These are phyloP conservation scores for Ustilago tritici DNA, from an alignment of 1,284 basidiomycete species.

Conservation along the genomic window DNA sequence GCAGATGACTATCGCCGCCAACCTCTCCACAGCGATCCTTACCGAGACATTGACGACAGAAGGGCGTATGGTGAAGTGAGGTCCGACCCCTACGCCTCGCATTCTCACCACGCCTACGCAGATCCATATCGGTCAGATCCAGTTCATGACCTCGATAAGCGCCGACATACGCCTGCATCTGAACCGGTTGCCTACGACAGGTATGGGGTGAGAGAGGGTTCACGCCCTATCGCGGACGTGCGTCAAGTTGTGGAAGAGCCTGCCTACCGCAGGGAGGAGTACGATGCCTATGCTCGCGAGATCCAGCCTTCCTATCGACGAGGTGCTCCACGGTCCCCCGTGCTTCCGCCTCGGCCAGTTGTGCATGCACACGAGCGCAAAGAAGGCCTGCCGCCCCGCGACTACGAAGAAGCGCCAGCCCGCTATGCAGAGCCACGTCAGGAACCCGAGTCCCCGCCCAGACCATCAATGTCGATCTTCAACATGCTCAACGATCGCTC, in stretches of 20 bases:
- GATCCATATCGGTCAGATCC: slow-evolving; percentile 20
- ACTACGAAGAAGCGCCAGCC: slow-evolving; percentile 8
- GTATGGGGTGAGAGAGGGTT: slow-evolving; percentile 28
- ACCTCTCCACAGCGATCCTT: slow-evolving; percentile 23
- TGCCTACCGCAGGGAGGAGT: slow-evolving; percentile 25
- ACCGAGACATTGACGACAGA: slow-evolving; percentile 22
- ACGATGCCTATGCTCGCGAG: slow-evolving; percentile 38
- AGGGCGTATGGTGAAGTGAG: slow-evolving; percentile 23
- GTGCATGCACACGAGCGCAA: slow-evolving; percentile 13
- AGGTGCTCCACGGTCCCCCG: slow-evolving; percentile 29
- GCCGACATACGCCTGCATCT: slow-evolving; percentile 18
- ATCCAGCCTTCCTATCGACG: slow-evolving; percentile 55
- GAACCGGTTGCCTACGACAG: slow-evolving; percentile 24
- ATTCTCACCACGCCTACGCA: slow-evolving; percentile 22
- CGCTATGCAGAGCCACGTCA: slow-evolving; percentile 25
- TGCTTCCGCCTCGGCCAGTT: slow-evolving; percentile 20
- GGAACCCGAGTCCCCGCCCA: slow-evolving; percentile 39
- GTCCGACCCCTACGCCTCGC: slow-evolving; percentile 26
- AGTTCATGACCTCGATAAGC: slow-evolving; percentile 27
- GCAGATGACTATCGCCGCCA: slow-evolving; percentile 23
- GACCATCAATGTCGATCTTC: slow-evolving; percentile 54
- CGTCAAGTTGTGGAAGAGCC: slow-evolving; percentile 20
- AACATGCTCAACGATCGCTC: slow-evolving; percentile 55
- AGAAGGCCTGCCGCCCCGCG: slow-evolving; percentile 19
- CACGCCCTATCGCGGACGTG: slow-evolving; percentile 8